Evolutionary conservation across 2,329 filamentous ascomycete genomes (phyloP).

Genomic region (Fusarium caatingaense): DNA sequence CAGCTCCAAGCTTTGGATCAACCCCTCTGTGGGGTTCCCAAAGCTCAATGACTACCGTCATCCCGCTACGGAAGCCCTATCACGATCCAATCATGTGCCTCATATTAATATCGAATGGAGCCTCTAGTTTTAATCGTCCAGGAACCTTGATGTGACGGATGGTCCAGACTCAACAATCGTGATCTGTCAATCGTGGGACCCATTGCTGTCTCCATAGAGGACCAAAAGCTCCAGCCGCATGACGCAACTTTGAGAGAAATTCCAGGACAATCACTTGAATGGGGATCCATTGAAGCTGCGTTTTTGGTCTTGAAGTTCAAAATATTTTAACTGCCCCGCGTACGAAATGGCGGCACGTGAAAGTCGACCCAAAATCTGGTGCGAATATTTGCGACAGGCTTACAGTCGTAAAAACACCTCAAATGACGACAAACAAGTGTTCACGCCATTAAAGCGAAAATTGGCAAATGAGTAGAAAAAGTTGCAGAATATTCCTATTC

Average conservation of each 20-base stretch:
- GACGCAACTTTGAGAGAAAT: constrained; percentile 24
- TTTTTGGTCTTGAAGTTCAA: neutral
- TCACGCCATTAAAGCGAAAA: neutral
- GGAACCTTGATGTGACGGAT: constrained; percentile 31
- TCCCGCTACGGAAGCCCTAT: constrained; percentile 20
- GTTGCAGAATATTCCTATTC: constrained; percentile 10
- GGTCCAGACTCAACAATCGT: constrained; percentile 34
- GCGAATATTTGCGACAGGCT: neutral
- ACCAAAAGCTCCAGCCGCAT: constrained; percentile 21
- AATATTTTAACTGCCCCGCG: neutral
- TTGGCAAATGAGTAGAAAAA: neutral
- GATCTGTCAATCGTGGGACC: constrained; percentile 25
- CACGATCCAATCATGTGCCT: constrained; percentile 37
- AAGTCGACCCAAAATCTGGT: neutral
- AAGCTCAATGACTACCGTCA: constrained; percentile 26
- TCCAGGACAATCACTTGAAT: neutral
- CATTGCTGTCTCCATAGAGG: constrained; percentile 27
- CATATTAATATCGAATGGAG: constrained; percentile 38
- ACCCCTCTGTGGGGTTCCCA: constrained; percentile 41
- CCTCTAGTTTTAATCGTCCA: constrained; percentile 18
- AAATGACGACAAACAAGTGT: neutral
- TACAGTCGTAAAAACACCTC: neutral
- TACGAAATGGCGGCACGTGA: neutral
- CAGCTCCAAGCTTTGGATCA: constrained; percentile 10
- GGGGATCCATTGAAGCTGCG: neutral